These are phyloP conservation scores for Schizochytrium sp. DNA, from an alignment of 108 stramenopile species.

Conservation along the genomic window DNA sequence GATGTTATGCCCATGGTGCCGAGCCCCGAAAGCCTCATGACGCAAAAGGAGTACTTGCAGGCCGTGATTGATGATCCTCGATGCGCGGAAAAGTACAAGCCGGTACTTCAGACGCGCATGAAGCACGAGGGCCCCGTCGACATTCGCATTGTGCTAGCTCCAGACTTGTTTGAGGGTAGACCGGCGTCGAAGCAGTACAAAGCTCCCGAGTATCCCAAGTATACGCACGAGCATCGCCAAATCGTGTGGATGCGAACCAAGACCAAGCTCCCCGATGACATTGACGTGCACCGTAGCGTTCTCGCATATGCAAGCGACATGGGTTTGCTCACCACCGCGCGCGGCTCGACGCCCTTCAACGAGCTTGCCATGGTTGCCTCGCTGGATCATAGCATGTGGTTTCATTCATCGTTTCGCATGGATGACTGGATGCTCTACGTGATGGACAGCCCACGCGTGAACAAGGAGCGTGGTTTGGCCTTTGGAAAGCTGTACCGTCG, in stretches of 20 bases:
- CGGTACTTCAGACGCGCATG: background rate
- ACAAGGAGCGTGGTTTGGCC: background rate
- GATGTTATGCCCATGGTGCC: slow-evolving; percentile 23
- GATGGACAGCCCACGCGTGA: slow-evolving; percentile 8
- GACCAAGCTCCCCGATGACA: background rate
- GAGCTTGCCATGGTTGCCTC: slow-evolving; percentile 18
- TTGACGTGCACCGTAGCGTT: slow-evolving; percentile 22
- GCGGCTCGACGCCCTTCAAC: background rate
- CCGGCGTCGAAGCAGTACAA: background rate
- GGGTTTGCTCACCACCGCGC: background rate
- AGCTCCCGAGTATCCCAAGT: background rate
- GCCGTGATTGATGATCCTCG: slow-evolving; percentile 1
- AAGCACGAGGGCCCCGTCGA: background rate
- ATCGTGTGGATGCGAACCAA: slow-evolving; percentile 24
- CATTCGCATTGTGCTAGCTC: background rate
- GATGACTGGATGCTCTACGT: slow-evolving; percentile 37
- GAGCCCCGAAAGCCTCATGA: slow-evolving; percentile 1
- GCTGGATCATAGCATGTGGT: slow-evolving; percentile 32
- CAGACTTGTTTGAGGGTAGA: background rate
- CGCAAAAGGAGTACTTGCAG: background rate
- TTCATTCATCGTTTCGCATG: slow-evolving; percentile 18
- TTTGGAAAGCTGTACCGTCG: background rate
- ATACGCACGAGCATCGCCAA: background rate
- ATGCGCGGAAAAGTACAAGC: background rate
- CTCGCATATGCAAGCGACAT: slow-evolving; percentile 21